phyloP scores from a whole-genome alignment of 495 filamentous ascomycete species.

The Chaetomium tenue region DNA sequence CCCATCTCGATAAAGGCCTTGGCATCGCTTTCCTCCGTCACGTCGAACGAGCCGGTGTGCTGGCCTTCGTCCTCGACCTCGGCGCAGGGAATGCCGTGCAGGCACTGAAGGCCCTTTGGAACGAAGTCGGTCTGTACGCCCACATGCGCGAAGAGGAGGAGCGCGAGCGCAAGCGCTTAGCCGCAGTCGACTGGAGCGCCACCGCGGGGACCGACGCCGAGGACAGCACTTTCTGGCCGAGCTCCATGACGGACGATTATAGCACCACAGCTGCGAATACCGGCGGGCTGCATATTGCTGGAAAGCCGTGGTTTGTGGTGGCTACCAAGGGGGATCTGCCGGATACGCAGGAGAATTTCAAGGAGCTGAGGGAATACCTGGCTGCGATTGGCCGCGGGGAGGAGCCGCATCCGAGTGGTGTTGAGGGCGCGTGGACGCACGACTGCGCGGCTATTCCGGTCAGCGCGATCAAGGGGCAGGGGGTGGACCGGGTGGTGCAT shows the following conservation, averaged over 20 bases:
- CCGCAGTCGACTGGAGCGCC: conserved; percentile 43
- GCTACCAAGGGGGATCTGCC: conserved; percentile 91
- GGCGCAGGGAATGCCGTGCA: conserved; percentile 72
- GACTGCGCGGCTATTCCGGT: conserved; percentile 72
- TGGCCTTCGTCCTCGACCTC: conserved; percentile 92
- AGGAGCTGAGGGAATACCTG: conserved; percentile 64
- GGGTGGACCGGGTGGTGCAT: conserved; percentile 72
- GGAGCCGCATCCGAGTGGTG: conserved; percentile 67
- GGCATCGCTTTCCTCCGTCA: conserved; percentile 91
- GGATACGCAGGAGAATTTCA: conserved; percentile 75
- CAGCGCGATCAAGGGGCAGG: conserved; percentile 82
- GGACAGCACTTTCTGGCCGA: conserved; percentile 27
- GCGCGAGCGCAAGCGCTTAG: conserved; percentile 50
- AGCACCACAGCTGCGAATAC: conserved; percentile 29
- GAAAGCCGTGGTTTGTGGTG: conserved; percentile 95
- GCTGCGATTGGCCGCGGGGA: conserved; percentile 55
- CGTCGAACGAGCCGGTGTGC: conserved; percentile 85
- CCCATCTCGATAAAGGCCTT: conserved; percentile 87
- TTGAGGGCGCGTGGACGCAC: conserved; percentile 64
- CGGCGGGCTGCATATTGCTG: conserved; percentile 62
- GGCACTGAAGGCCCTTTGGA: conserved; percentile 80
- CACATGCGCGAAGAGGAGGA: conserved; percentile 62
- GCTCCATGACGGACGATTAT: conserved; percentile 39
- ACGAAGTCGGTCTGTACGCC: conserved; percentile 84
- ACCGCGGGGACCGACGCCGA: conserved; percentile 29